Evolutionary conservation across 352 stramenopile species (phyloP), one percentile per base, ranked within the genome.

Genomic region (Globisporangium lucens): DNA sequence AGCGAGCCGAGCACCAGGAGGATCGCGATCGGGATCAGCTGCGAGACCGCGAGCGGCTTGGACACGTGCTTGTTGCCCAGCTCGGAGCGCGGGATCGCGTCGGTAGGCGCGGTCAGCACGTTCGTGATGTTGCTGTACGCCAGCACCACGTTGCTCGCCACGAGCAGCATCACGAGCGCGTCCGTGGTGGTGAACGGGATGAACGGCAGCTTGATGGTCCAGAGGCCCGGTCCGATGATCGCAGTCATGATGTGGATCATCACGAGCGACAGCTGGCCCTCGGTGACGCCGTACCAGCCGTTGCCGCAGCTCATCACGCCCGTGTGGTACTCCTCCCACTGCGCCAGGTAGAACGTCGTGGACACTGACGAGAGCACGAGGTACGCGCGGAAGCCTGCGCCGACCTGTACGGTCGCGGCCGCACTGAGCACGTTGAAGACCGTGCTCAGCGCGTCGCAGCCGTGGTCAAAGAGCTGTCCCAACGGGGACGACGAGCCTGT

Each of bases 401-500:
- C 88, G 17, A 78, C 64, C 61, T 89, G 80, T 47, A 82, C 79
- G 10, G 86, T 91, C 12, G 82, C 86, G 33, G 71, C 72, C n/a
- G 88, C 86, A 61, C 85, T 91, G 20, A 94, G 67, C 43, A 92
- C 83, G 69, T 91, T 95, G 36, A 96, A 85, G 22, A 93, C 67
- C 38, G 88, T 90, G 75, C 85, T 92, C 13, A 94, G 62, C n/a
- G 88, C 88, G 61, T 95, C 88, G 63, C 88, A 95, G 56, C 88
- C 97, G 83, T 99, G 98, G 79, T 99, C 98, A 74, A 99, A 99
- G 47, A 99, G 80, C 74, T 99, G 89, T 3, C 98, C 98, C 30
- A 99, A 77, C 8, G 98, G 96, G 49, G 95, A 99, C 10, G 88
- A 98, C 17, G 86, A 92, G 55, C 82, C 80, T 20, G 97, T 99